Conservation (phyloP, 2,329 filamentous ascomycete genomes). For the Tolypocladium cylindrosporum region DNA sequence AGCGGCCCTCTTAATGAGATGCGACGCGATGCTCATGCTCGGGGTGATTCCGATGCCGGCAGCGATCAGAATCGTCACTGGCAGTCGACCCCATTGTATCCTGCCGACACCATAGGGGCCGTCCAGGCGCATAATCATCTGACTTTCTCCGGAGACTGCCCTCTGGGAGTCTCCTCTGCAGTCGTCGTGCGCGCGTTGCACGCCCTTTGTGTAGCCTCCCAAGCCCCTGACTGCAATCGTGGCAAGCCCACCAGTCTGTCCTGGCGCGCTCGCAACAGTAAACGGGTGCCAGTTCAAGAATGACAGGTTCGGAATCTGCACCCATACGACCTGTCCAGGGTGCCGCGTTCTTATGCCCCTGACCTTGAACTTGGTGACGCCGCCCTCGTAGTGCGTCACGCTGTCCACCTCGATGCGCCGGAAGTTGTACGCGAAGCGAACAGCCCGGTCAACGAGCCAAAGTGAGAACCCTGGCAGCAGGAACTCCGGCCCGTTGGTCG, state of each 20-base stretch:
- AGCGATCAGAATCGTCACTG: slow-evolving; percentile 11
- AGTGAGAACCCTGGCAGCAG: slow-evolving; percentile 11
- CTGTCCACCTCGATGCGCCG: slow-evolving; percentile 4
- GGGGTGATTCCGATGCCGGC: slow-evolving; percentile 15
- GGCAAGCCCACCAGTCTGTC: background rate
- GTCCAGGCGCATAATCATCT: slow-evolving; percentile 7
- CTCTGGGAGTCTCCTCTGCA: background rate
- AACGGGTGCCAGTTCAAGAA: slow-evolving; percentile 16
- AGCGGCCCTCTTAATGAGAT: slow-evolving; percentile 6
- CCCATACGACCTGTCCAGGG: slow-evolving; percentile 14
- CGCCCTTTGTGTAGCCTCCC: slow-evolving; percentile 1
- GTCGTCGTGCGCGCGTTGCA: background rate
- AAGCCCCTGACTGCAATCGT: slow-evolving; percentile 7
- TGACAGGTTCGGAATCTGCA: slow-evolving; percentile 11
- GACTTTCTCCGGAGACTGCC: background rate
- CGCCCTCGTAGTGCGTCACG: slow-evolving; percentile 8
- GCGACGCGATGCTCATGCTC: slow-evolving; percentile 11
- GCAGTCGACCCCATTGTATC: slow-evolving; percentile 8
- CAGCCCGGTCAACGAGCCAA: slow-evolving; percentile 11
- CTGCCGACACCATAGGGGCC: slow-evolving; percentile 11
- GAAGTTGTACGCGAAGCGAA: slow-evolving; percentile 11
- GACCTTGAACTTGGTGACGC: slow-evolving; percentile 11
- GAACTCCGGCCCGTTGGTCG: slow-evolving; percentile 12
- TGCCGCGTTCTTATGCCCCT: slow-evolving; percentile 3
- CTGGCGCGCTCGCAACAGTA: slow-evolving; percentile 10